These are phyloP conservation scores for Fusarium oligoseptatum DNA, from an alignment of 2,329 filamentous ascomycete genomes.

Conservation along the genomic window DNA sequence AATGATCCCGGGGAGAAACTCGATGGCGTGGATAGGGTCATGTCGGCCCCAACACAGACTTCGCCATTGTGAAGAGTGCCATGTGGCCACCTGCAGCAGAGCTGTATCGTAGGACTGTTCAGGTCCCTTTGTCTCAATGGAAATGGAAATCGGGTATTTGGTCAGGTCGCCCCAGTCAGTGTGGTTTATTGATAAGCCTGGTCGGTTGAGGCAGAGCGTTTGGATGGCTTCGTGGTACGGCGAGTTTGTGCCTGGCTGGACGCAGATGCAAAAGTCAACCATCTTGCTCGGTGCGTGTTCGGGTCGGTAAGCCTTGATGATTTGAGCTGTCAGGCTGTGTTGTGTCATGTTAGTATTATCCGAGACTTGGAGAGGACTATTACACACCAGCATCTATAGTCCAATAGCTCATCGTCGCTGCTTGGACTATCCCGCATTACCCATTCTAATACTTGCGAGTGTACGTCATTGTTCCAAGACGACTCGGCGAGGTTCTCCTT, in stretches of 20 bases:
- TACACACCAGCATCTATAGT: neutral
- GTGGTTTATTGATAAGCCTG: slow-evolving; percentile 10
- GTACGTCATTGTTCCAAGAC: slow-evolving; percentile 16
- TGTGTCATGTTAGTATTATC: neutral
- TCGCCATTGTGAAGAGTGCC: slow-evolving; percentile 11
- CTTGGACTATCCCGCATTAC: slow-evolving; percentile 2
- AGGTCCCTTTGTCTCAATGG: slow-evolving; percentile 2
- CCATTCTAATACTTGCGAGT: slow-evolving; percentile 12
- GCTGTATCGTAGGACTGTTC: slow-evolving; percentile 9
- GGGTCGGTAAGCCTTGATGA: neutral
- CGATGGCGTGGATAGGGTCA: neutral
- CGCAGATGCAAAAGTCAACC: slow-evolving; percentile 16
- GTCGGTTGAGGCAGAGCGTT: slow-evolving; percentile 1
- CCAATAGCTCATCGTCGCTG: neutral
- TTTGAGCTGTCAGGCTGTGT: slow-evolving; percentile 12
- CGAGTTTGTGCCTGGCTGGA: slow-evolving; percentile 1
- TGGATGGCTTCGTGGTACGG: neutral
- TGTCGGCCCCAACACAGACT: neutral
- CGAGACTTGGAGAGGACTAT: neutral
- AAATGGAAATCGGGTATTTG: slow-evolving; percentile 8
- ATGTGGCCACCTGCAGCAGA: slow-evolving; percentile 8
- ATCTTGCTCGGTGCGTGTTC: slow-evolving; percentile 7
- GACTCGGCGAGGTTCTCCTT: slow-evolving; percentile 12
- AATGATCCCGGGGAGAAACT: slow-evolving; percentile 12
- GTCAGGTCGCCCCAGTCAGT: slow-evolving; percentile 15